Conservation (phyloP, 371 early-diverging fungal genomes). For the Rhizopus delemar region DNA sequence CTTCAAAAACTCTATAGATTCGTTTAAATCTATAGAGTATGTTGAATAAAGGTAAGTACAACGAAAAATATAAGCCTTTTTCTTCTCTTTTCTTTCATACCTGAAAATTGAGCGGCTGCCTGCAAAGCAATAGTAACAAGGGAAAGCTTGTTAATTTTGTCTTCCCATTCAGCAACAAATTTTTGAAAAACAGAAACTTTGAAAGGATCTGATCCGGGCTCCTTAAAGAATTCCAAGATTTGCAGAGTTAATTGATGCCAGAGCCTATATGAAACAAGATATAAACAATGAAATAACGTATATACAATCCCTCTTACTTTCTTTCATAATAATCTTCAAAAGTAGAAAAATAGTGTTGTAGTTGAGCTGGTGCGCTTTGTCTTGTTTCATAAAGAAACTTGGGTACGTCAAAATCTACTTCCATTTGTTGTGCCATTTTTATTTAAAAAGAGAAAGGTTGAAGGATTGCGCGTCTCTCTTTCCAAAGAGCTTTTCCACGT, state of each 20-base stretch:
- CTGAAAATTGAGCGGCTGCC: constrained; percentile 76
- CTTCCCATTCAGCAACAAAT: constrained; percentile 91
- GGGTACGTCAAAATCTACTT: constrained; percentile 80
- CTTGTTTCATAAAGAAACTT: constrained; percentile 71
- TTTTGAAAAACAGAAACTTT: constrained; percentile 82
- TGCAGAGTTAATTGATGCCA: constrained; percentile 95
- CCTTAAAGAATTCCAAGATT: constrained; percentile 74
- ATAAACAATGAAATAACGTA: neutral
- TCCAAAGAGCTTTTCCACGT: no score
- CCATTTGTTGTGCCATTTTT: constrained; percentile 65
- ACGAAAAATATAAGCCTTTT: neutral
- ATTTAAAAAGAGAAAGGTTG: no score
- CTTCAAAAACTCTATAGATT: constrained; percentile 70
- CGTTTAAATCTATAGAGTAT: constrained; percentile 51
- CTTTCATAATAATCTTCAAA: constrained; percentile 92
- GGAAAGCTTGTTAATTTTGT: constrained; percentile 90
- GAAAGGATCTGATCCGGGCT: constrained; percentile 76
- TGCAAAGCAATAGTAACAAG: constrained; percentile 80
- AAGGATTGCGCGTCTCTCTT: no score
- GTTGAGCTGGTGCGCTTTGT: constrained; percentile 65
- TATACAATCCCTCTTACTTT: constrained; percentile 68
- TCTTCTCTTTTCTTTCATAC: constrained; percentile 39
- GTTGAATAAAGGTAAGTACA: neutral
- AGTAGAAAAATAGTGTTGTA: constrained; percentile 72
- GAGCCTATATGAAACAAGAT: constrained; percentile 59